phyloP scores from a whole-genome alignment of 192 early-diverging fungal species.

The Backusella psychrophila region DNA sequence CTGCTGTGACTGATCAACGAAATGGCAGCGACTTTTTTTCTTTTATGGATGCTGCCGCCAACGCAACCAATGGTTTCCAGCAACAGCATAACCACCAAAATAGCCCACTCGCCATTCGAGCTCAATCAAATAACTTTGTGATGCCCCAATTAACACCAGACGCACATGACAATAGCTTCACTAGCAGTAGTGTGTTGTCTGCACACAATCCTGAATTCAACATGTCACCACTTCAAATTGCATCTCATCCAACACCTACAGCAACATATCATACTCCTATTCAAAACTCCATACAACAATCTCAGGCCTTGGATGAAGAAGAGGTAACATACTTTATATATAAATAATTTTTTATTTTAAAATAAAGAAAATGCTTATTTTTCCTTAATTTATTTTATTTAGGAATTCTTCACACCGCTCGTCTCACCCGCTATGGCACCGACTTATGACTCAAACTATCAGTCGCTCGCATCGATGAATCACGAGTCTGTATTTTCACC shows the following conservation, averaged over 20 bases:
- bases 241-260: slow-evolving; percentile 10
- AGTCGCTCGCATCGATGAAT: slow-evolving; percentile 10
- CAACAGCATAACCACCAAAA: not conserved
- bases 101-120: not conserved
- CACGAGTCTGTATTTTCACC: slow-evolving; percentile 52
- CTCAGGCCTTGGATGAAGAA: slow-evolving; percentile 12
- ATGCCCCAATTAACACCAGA: slow-evolving; percentile 31
- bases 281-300: not conserved
- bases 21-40: slow-evolving; percentile 19
- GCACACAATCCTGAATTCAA: slow-evolving; percentile 30
- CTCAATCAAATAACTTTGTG: slow-evolving; percentile 4
- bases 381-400: not conserved
- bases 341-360: too few species aligned
- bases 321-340: not conserved
- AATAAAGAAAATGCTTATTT: too few species aligned
- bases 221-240: slow-evolving; percentile 39
- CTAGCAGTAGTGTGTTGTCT: slow-evolving; percentile 18
- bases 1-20: not conserved
- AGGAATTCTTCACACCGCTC: slow-evolving; percentile 59
- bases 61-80: not conserved
- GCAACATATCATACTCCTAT: slow-evolving; percentile 20
- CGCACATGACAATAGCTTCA: slow-evolving; percentile 17
- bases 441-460: slow-evolving; percentile 33
- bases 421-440: slow-evolving; percentile 74
- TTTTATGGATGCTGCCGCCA: slow-evolving; percentile 14